phyloP scores from a whole-genome alignment of 169 alveolate genomes.

The Cardiosporidium cionae region DNA sequence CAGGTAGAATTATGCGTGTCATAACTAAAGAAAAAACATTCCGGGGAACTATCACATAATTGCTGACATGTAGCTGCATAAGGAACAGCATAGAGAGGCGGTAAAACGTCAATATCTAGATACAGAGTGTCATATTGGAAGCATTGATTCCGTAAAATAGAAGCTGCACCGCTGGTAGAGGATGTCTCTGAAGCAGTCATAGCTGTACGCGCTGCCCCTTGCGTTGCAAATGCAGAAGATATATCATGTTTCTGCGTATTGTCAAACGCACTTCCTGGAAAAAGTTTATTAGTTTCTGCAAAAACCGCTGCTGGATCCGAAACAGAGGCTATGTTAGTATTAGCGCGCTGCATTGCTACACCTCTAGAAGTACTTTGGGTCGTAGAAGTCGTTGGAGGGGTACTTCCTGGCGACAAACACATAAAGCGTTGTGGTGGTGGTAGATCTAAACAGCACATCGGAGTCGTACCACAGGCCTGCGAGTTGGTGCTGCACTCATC shows the following conservation, averaged over 20 bases:
- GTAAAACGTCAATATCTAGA: neutral
- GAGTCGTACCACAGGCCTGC: conserved; percentile 39
- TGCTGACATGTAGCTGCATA: neutral
- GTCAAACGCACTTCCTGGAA: too few species aligned
- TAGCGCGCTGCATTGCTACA: neutral
- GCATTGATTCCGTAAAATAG: neutral
- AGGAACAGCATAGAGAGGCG: neutral
- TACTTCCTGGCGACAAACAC: conserved; percentile 12
- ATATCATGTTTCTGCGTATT: too few species aligned
- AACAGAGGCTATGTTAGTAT: too few species aligned
- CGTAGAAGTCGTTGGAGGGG: neutral
- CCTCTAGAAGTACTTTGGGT: neutral
- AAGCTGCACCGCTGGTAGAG: too few species aligned
- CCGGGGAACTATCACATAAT: neutral
- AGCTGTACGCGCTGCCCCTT: too few species aligned
- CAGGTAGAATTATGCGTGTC: neutral
- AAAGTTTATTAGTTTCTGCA: too few species aligned
- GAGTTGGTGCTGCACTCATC: conserved; percentile 47
- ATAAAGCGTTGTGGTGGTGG: conserved; percentile 44
- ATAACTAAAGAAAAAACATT: neutral
- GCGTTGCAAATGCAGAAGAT: too few species aligned
- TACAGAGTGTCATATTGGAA: neutral
- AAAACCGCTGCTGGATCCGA: too few species aligned
- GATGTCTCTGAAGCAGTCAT: too few species aligned
- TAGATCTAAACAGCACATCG: conserved; percentile 41